Evolutionary conservation across 345 rosid genomes (phyloP).

Genomic region (Stellera chamaejasme): DNA sequence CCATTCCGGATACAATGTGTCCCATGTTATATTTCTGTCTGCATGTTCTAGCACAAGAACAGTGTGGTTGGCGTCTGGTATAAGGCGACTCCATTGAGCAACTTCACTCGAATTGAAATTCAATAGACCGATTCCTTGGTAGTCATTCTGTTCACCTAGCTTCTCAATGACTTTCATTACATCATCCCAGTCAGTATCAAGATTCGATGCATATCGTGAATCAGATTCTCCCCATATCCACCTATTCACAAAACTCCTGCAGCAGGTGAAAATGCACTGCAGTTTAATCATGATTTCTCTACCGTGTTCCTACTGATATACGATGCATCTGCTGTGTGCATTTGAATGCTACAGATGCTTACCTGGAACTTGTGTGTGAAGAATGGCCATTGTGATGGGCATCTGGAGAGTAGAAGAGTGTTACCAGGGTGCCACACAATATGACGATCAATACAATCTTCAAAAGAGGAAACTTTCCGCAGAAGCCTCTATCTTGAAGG

Average conservation of each 20-base stretch:
- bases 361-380: conserved; percentile 30
- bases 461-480: conserved; percentile 52
- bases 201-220: conserved; percentile 47
- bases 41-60: conserved; percentile 41
- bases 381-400: conserved; percentile 32
- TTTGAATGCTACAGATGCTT: neutral
- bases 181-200: conserved; percentile 65
- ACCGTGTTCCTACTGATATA: neutral
- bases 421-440: conserved; percentile 46
- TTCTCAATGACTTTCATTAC: conserved; percentile 38
- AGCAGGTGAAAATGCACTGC: conserved; percentile 6
- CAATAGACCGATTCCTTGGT: conserved; percentile 65
- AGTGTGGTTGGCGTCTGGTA: conserved; percentile 35
- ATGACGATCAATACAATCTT: conserved; percentile 52
- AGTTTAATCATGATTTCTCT: neutral
- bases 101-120: conserved; percentile 66
- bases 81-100: conserved; percentile 48
- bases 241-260: conserved; percentile 34
- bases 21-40: conserved; percentile 60
- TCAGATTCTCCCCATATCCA: conserved; percentile 70
- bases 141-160: conserved; percentile 27
- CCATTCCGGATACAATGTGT: conserved; percentile 87
- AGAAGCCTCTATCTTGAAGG: conserved; percentile 41
- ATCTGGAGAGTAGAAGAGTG: conserved; percentile 47
- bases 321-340: neutral